Evolutionary conservation across 345 rosid genomes (phyloP).

Genomic region (Eucalyptus guilfoylei): DNA sequence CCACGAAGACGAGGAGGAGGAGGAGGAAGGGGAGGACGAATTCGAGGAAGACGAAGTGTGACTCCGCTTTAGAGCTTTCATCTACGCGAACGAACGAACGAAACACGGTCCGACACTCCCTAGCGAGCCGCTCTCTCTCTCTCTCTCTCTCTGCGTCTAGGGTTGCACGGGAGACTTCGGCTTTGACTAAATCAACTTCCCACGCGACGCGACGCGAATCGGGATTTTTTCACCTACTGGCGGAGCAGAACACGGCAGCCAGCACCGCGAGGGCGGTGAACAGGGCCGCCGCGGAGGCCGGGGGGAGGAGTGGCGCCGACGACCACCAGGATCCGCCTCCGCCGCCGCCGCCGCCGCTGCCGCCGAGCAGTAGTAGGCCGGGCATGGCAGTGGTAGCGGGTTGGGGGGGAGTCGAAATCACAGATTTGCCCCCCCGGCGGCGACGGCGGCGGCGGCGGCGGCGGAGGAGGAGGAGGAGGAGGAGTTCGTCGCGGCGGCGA

Average conservation of each 20-base stretch:
- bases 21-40: conserved; percentile 52
- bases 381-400: not conserved
- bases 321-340: conserved; percentile 43
- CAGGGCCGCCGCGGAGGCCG: conserved; percentile 5
- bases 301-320: conserved; percentile 3
- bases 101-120: not conserved
- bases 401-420: not conserved
- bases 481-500: not conserved
- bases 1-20: conserved; percentile 64
- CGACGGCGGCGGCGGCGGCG: not conserved
- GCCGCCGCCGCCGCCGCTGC: not conserved
- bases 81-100: conserved; percentile 12
- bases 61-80: conserved; percentile 84
- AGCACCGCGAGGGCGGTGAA: conserved; percentile 27
- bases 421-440: not conserved
- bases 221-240: conserved; percentile 14
- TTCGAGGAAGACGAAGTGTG: conserved; percentile 62
- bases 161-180: not conserved
- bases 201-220: not conserved
- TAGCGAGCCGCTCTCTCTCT: not conserved
- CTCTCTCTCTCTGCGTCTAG: not conserved
- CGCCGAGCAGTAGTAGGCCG: not conserved
- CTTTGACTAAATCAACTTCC: not conserved
- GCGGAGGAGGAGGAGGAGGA: not conserved
- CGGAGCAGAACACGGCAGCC: conserved; percentile 30